Base-by-base conservation (phyloP, 2,329 filamentous ascomycete species). In the Penicillium rolfsii region DNA sequence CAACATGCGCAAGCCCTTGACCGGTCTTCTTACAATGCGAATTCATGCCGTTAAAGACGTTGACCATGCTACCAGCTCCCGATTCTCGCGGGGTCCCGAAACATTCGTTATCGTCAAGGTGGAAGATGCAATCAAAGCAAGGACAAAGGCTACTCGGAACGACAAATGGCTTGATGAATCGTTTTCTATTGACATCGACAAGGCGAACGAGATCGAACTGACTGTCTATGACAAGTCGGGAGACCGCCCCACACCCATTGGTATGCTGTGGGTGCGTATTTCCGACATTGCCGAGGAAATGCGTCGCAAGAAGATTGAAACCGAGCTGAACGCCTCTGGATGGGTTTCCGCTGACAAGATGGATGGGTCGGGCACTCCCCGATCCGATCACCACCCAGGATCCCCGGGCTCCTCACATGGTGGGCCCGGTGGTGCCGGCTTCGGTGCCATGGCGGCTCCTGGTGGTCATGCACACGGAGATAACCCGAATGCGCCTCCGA, bases 271-370 rank as follows among this genome's bases (percentile, higher is more conserved):
- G 95, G 89, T 99, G 60, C 86, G 95, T 62, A 94, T 99, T 73
- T 96, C 95, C 16, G 95, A 99, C 76, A 96, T 99, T 67, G 92
- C 93, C 1, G 95, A 99, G 75, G 95, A 99, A 78, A 94, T 99
- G 85, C 90, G 95, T 74, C 88, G 93, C 64, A 98, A 98, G 84
- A 96, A 90, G 81, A 96, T 99, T 64, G 95, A 99, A 79, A 90
- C 92, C 14, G 95, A 99, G 74, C 91, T 97, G 74, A 96, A 93
- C 76, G 91, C 89, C 72, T 93, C 91, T 48, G 95, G 94, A 56
- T 99, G 95, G 95, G 94, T 97, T 56, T 97, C 95, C 65, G 95
- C 95, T 55, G 95, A 98, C 76, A 91, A 94, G 73, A 96, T 98
- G 91, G 91, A 87, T 50, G 87, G 86, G 64, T 82, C 83, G 59